A percentile compares a stretch with the other conserved stretches of the same genome.
Conservation (phyloP, 2,329 filamentous ascomycete species). For the Polytolypa hystricis region DNA sequence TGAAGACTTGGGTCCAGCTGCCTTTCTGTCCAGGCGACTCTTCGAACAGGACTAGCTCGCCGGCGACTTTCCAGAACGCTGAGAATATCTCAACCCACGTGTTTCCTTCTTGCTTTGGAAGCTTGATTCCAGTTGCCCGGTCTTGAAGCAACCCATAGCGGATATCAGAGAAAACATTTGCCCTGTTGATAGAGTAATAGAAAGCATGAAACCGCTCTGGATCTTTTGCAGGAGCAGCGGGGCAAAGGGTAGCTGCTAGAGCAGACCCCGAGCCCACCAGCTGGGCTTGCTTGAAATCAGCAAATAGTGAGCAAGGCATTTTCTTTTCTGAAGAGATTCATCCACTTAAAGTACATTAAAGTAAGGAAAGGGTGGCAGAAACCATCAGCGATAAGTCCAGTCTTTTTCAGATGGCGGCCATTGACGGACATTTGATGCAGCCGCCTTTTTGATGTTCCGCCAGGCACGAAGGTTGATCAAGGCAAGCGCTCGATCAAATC, state of each 20-base stretch:
- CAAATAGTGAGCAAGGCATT: constrained; percentile 61
- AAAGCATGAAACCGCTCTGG: constrained; percentile 58
- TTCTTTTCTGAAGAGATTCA: no score
- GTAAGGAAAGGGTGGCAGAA: no score
- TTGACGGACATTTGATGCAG: neutral
- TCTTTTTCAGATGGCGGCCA: no score
- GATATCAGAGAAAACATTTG: constrained; percentile 57
- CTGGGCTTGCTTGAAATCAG: constrained; percentile 62
- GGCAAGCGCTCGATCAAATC: no score
- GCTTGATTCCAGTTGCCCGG: constrained; percentile 40
- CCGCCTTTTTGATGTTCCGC: constrained; percentile 6
- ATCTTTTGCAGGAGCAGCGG: constrained; percentile 52
- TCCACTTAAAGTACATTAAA: no score
- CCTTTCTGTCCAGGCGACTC: constrained; percentile 39
- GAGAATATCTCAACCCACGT: constrained; percentile 83
- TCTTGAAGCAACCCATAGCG: constrained; percentile 58
- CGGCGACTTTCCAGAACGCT: constrained; percentile 72
- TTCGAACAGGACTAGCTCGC: constrained; percentile 58
- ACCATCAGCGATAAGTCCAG: no score
- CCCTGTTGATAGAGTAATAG: constrained; percentile 57
- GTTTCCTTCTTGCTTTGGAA: constrained; percentile 56
- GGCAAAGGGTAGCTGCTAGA: constrained; percentile 64
- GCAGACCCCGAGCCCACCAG: constrained; percentile 54
- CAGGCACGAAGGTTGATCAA: no score
- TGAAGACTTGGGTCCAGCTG: constrained; percentile 77